These are phyloP conservation scores for Coniferiporia weirii DNA, from an alignment of 1,284 basidiomycete species.

Conservation along the genomic window DNA sequence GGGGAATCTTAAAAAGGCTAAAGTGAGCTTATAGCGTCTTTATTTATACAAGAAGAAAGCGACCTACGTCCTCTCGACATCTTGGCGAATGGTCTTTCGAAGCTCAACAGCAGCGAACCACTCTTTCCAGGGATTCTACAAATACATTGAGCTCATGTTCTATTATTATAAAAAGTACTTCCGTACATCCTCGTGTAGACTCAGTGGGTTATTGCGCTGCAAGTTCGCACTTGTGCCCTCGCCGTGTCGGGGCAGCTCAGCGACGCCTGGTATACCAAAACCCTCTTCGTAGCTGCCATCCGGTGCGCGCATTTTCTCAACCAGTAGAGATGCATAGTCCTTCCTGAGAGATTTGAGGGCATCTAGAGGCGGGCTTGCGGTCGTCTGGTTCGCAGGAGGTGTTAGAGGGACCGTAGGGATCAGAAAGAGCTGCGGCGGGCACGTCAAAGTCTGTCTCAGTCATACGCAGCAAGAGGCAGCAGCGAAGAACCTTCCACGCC, in stretches of 20 bases:
- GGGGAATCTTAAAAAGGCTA: conserved; percentile 59
- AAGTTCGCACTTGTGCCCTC: conserved; percentile 39
- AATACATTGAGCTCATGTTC: conserved; percentile 9
- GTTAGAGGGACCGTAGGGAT: conserved; percentile 14
- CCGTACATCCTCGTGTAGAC: conserved; percentile 72
- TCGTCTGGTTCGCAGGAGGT: conserved; percentile 9
- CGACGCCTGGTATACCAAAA: conserved; percentile 48
- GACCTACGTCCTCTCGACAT: conserved; percentile 85
- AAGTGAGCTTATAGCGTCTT: neutral
- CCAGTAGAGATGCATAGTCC: conserved; percentile 45
- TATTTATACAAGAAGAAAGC: conserved; percentile 3
- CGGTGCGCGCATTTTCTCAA: conserved; percentile 68
- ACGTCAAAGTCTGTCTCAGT: neutral
- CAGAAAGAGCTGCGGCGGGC: conserved; percentile 14
- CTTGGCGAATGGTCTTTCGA: conserved; percentile 81
- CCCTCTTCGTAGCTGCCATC: conserved; percentile 74
- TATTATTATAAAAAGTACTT: neutral
- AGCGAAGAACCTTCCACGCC: conserved; percentile 63
- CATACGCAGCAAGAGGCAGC: neutral
- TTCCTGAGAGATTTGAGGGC: conserved; percentile 44
- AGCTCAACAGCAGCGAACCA: conserved; percentile 89
- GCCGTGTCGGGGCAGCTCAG: conserved; percentile 33
- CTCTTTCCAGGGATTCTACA: conserved; percentile 84
- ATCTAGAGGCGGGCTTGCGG: conserved; percentile 28
- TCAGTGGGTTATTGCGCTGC: conserved; percentile 81